Base-by-base conservation (phyloP, 345 rosid genomes). In the Populus nigra region DNA sequence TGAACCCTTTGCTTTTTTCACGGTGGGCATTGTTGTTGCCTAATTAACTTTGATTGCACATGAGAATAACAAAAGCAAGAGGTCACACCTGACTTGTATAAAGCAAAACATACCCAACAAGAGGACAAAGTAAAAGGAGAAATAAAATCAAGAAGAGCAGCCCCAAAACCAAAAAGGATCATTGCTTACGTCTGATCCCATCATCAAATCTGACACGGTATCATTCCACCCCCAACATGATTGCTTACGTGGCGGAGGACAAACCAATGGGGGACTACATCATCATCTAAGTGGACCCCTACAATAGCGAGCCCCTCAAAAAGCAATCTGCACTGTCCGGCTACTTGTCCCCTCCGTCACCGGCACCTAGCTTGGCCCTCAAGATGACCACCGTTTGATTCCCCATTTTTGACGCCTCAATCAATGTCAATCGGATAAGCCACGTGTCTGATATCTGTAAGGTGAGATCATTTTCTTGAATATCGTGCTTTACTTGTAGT, bases 321-420 rank as follows among this genome's bases (percentile, higher is more conserved):
- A 85, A 68, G 82, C 62, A 66, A 63, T 62, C 87, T 77, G 82
- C 74, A 68, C 71, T 73, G 80, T 72, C 87, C 88, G 82, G 88
- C 86, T 23, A 66, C 4, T 45, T 86, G 91, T 79, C 85, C 85
- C 89, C 88, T 69, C 18, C 50, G 23, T 59, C 72, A 73, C 86
- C 84, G 81, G 81, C 88, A 85, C 11, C 1, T 22, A 35, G 63
- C 29, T 25, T 1, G 5, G 50, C 17, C 77, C 82, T 81, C 77
- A 77, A 78, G 82, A 72, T 20, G 55, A 80, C 73, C 77, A 79
- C 87, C 86, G 80, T 78, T 72, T 12, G 81, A 81, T 73, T 71
- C 35, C n/a, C 12, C 7, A 62, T 23, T 59, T 20, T 62, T 47
- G 74, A 53, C 82, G 33, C 49, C 76, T 69, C 86, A 72, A 78